Conservation (phyloP, 2,329 filamentous ascomycete genomes). For the Exophiala bonariae region DNA sequence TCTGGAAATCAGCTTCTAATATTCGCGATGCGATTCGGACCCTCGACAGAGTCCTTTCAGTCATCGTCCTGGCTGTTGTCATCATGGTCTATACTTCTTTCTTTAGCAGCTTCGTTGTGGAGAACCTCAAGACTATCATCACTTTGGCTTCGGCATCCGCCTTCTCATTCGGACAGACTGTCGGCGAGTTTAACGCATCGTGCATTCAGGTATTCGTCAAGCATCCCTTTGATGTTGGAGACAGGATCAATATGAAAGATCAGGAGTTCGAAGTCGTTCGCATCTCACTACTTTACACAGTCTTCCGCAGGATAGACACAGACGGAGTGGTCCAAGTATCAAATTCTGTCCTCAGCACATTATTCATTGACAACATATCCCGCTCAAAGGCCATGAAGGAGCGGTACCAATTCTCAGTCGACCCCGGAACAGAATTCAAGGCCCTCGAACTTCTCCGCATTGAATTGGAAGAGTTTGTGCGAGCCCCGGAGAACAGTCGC, state of each 20-base stretch:
- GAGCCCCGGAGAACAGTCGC: slow-evolving; percentile 32
- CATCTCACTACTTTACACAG: slow-evolving; percentile 35
- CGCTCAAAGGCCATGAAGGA: slow-evolving; percentile 37
- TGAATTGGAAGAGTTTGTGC: slow-evolving; percentile 34
- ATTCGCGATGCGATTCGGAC: slow-evolving; percentile 33
- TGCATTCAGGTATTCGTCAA: slow-evolving; percentile 29
- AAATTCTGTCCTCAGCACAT: slow-evolving; percentile 34
- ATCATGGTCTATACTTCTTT: slow-evolving; percentile 35
- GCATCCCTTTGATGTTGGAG: slow-evolving; percentile 32
- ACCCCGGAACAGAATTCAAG: slow-evolving; percentile 29
- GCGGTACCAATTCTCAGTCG: slow-evolving; percentile 29
- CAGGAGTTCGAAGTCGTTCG: slow-evolving; percentile 28
- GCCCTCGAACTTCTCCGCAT: slow-evolving; percentile 31
- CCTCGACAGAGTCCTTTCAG: slow-evolving; percentile 32
- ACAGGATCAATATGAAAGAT: slow-evolving; percentile 30
- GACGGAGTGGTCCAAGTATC: slow-evolving; percentile 34
- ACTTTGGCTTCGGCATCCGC: slow-evolving; percentile 21
- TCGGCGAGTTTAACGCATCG: slow-evolving; percentile 22
- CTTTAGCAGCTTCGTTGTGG: slow-evolving; percentile 30
- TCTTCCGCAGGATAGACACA: slow-evolving; percentile 34
- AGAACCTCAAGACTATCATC: slow-evolving; percentile 14
- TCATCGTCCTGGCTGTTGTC: slow-evolving; percentile 31
- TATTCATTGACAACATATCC: slow-evolving; percentile 37
- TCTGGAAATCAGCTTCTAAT: slow-evolving; percentile 33
- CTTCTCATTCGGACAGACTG: slow-evolving; percentile 14